phyloP scores from a whole-genome alignment of 768 basidiomycete species.

The Termitomyces sp. region DNA sequence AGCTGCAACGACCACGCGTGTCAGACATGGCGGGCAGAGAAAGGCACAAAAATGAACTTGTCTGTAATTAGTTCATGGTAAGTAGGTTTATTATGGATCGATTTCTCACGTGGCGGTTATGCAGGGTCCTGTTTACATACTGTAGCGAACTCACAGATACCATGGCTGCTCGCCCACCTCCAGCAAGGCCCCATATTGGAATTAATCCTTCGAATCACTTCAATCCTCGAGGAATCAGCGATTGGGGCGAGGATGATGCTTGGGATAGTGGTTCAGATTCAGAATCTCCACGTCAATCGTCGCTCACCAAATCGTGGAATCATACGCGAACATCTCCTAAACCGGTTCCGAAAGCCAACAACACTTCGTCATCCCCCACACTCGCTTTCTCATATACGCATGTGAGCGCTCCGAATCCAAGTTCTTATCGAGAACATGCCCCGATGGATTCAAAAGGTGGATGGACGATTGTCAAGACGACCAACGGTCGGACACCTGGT shows the following conservation, averaged over 20 bases:
- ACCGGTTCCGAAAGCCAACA: constrained; percentile 47
- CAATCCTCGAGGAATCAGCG: constrained; percentile 33
- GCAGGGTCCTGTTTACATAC: background rate
- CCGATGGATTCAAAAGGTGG: constrained; percentile 50
- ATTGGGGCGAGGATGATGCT: constrained; percentile 85
- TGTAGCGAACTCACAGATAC: constrained; percentile 12
- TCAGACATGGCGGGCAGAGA: constrained; percentile 7
- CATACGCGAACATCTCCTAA: constrained; percentile 47
- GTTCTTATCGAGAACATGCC: constrained; percentile 60
- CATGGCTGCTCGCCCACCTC: constrained; percentile 64
- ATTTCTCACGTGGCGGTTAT: constrained; percentile 21
- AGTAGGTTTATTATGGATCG: background rate
- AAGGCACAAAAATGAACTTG: constrained; percentile 16
- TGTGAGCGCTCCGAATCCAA: constrained; percentile 68
- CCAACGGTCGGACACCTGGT: constrained; percentile 25
- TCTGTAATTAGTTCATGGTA: constrained; percentile 17
- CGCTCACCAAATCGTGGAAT: constrained; percentile 45
- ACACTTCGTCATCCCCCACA: constrained; percentile 60
- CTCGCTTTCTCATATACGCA: constrained; percentile 83
- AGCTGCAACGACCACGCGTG: constrained; percentile 9
- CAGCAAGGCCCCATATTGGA: constrained; percentile 71
- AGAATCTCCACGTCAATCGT: constrained; percentile 62
- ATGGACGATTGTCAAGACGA: constrained; percentile 73
- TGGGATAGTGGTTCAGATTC: constrained; percentile 86
- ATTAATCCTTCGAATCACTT: constrained; percentile 53